Percentiles rank a stretch among this genome's conserved stretches.
Evolutionary conservation across 1,139 yeast genomes (phyloP).

Genomic region (Scheffersomyces quercinus): DNA sequence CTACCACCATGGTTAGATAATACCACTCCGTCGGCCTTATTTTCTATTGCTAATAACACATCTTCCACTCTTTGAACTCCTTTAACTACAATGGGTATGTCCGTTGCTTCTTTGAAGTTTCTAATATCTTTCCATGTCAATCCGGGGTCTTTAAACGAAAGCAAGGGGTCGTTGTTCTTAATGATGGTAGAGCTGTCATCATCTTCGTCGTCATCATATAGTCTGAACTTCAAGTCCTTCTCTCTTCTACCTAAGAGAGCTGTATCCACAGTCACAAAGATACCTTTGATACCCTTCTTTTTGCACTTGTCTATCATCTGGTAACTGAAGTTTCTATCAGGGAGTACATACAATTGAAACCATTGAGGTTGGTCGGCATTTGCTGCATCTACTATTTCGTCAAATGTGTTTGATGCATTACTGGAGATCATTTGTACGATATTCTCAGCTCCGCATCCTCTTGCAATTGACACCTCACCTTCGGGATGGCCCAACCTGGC

Average conservation of each 20-base stretch:
- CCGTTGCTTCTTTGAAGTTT: slow-evolving; percentile 15
- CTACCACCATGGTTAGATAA: slow-evolving; percentile 61
- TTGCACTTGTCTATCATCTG: slow-evolving; percentile 6
- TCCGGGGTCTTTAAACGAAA: slow-evolving; percentile 9
- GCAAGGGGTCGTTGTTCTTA: slow-evolving; percentile 4
- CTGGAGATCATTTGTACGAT: slow-evolving; percentile 61
- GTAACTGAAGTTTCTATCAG: slow-evolving; percentile 18
- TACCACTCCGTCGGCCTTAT: slow-evolving; percentile 49
- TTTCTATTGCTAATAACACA: slow-evolving; percentile 46
- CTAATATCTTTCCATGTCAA: slow-evolving; percentile 6
- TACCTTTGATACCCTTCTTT: slow-evolving; percentile 24
- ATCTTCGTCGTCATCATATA: slow-evolving; percentile 4
- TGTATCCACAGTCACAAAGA: slow-evolving; percentile 30
- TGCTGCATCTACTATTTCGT: slow-evolving; percentile 54
- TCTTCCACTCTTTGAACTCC: slow-evolving; percentile 56
- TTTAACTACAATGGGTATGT: slow-evolving; percentile 44
- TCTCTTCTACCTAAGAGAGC: slow-evolving; percentile 27
- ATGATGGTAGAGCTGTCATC: neutral
- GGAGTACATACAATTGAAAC: slow-evolving; percentile 50
- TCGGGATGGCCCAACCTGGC: slow-evolving; percentile 58
- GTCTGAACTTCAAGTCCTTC: slow-evolving; percentile 22
- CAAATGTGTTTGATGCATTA: slow-evolving; percentile 54
- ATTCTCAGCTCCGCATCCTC: slow-evolving; percentile 47
- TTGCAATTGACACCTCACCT: slow-evolving; percentile 53
- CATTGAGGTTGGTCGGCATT: slow-evolving; percentile 30